Conservation (phyloP, 441 rosid genomes). For the Iberis amara region DNA sequence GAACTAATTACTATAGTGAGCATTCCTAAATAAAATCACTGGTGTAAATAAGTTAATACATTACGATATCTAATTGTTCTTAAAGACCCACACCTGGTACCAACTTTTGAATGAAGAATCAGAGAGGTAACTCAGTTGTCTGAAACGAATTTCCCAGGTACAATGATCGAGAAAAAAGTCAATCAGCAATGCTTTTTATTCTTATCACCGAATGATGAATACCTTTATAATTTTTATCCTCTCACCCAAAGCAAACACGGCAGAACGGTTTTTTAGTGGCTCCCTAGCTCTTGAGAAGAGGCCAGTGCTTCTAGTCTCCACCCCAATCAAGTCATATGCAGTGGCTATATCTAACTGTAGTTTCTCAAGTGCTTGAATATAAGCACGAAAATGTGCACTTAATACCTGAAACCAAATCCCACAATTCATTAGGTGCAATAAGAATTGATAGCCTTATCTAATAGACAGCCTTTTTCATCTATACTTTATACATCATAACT, state of each 20-base stretch:
- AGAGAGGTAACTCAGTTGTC: conserved; percentile 9
- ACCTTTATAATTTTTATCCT: conserved; percentile 91
- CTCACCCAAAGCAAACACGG: conserved; percentile 93
- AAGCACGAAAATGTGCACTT: conserved; percentile 97
- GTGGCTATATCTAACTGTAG: conserved; percentile 96
- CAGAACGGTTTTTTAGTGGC: conserved; percentile 88
- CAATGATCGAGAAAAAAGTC: not conserved
- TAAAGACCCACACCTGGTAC: conserved; percentile 2
- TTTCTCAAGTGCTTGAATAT: conserved; percentile 95
- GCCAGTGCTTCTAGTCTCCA: conserved; percentile 83
- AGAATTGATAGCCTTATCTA: conserved; percentile 14
- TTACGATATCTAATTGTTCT: not conserved
- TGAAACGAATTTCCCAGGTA: conserved; percentile 1
- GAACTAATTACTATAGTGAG: not conserved
- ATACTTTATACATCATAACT: conserved; percentile 8
- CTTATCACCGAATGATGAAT: conserved; percentile 16
- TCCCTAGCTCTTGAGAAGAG: conserved; percentile 86
- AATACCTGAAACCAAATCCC: conserved; percentile 62
- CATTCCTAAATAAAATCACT: not conserved
- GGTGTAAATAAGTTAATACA: not conserved
- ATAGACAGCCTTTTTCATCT: conserved; percentile 5
- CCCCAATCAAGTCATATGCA: conserved; percentile 88
- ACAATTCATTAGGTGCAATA: conserved; percentile 16
- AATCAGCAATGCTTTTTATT: conserved; percentile 5
- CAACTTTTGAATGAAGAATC: conserved; percentile 8